These are phyloP conservation scores for Suillus clintonianus DNA, from an alignment of 768 basidiomycete species.

Conservation along the genomic window DNA sequence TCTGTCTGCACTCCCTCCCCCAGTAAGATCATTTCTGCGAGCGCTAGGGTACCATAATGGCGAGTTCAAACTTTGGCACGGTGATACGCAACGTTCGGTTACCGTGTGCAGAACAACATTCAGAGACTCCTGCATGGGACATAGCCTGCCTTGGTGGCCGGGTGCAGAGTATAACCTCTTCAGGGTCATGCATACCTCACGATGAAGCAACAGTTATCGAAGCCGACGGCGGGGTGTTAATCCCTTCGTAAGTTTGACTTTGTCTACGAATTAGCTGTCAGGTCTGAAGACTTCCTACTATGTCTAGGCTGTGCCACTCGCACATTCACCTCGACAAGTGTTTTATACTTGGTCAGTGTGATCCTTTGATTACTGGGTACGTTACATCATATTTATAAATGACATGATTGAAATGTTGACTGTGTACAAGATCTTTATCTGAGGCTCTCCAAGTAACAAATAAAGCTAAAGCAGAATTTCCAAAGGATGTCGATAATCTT, in stretches of 20 bases:
- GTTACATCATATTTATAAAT: slow-evolving; percentile 14
- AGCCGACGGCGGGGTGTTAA: slow-evolving; percentile 29
- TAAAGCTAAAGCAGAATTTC: slow-evolving; percentile 51
- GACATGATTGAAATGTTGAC: background rate
- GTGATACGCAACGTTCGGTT: slow-evolving; percentile 32
- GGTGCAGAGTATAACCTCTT: slow-evolving; percentile 25
- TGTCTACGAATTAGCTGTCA: slow-evolving; percentile 12
- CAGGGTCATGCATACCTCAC: slow-evolving; percentile 2
- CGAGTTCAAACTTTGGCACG: background rate
- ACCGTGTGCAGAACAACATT: slow-evolving; percentile 26
- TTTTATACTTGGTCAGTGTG: slow-evolving; percentile 60
- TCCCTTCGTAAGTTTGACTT: slow-evolving; percentile 31
- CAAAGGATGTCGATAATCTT: slow-evolving; percentile 45
- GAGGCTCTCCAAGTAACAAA: slow-evolving; percentile 58
- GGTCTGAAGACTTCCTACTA: slow-evolving; percentile 2
- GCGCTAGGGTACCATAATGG: background rate
- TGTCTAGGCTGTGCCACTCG: slow-evolving; percentile 53
- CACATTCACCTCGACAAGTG: slow-evolving; percentile 73
- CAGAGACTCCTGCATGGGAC: slow-evolving; percentile 32
- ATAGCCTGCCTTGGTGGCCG: slow-evolving; percentile 31
- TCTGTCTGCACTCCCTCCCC: background rate
- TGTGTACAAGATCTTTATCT: slow-evolving; percentile 44
- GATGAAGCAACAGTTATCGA: slow-evolving; percentile 12
- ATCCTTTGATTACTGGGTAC: slow-evolving; percentile 53
- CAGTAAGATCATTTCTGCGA: too few species aligned